Base-by-base conservation (phyloP, 495 filamentous ascomycete species). In the Xylaria grammica region DNA sequence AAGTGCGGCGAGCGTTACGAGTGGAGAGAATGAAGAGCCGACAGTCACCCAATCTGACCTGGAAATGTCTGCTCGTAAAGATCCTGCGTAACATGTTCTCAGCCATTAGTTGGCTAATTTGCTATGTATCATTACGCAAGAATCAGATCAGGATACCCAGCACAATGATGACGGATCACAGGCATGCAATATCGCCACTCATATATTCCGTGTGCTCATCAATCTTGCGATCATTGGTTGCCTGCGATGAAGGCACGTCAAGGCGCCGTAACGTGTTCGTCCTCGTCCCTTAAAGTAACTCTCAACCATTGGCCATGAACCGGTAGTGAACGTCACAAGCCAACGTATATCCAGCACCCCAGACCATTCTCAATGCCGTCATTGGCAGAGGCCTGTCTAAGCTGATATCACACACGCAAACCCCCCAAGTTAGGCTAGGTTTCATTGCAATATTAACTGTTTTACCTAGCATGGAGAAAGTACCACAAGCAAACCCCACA, bases 71-170 rank as follows among this genome's bases (percentile, higher is more conserved):
- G 13, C 24, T 26, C 11, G n/a, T 34, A 3, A 59, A 3, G 26
- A 2, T 3, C 1, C 34, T 4, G 4, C 40, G 20, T 58, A 32
- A n/a, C 9, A 15, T n/a, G 17, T 0, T 10, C 5, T 3, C 26
- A 34, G 19, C 5, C 0, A n/a, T 58, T 15, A 11, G 15, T 27
- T 3, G 9, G 19, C 19, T 29, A 11, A 44, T 51, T 32, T 36
- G 11, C 40, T 3, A 54, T 62, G 60, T 63, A 55, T 27, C 9
- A 49, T 46, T 17, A 62, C 2, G 13, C 8, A 54, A 36, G 10
- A 7, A 26, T 7, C 1, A 15, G n/a, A 48, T 48, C n/a, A 44
- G 42, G 34, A 34, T 48, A 32, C 60, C 48, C 34, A 42, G 8
- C 1, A 42, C 6, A 10, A 22, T 36, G 50, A 32, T 50, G 15